phyloP scores from a whole-genome alignment of 2,329 filamentous ascomycete species.

The Fusarium sp. region DNA sequence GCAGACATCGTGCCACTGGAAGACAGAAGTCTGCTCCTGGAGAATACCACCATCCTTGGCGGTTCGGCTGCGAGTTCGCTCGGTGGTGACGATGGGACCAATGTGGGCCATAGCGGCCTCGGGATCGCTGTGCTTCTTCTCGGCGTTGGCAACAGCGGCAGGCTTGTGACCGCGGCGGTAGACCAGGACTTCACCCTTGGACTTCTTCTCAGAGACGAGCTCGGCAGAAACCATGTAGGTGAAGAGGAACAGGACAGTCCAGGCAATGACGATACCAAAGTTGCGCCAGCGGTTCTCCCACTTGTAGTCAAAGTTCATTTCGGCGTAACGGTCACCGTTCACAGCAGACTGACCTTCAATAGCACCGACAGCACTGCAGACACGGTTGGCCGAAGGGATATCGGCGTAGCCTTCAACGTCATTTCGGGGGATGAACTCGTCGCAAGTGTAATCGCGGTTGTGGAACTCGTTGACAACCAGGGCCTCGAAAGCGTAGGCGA shows the following conservation, averaged over 20 bases:
- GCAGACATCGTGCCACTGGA: conserved; percentile 88
- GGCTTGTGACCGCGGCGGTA: conserved; percentile 78
- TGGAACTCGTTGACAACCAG: conserved; percentile 88
- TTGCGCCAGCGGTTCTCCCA: conserved; percentile 75
- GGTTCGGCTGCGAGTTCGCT: conserved; percentile 49
- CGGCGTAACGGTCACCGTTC: conserved; percentile 60
- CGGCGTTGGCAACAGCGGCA: conserved; percentile 66
- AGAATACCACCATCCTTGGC: conserved; percentile 59
- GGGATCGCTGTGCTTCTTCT: conserved; percentile 72
- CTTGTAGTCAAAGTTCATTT: conserved; percentile 62
- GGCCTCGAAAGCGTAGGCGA: conserved; percentile 83
- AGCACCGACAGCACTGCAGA: conserved; percentile 62
- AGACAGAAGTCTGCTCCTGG: conserved; percentile 76
- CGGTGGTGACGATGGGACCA: conserved; percentile 61
- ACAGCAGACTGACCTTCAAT: conserved; percentile 57
- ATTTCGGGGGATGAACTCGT: conserved; percentile 55
- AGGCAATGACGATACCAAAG: conserved; percentile 75
- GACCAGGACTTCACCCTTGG: conserved; percentile 81
- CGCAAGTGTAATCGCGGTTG: conserved; percentile 68
- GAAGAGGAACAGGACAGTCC: conserved; percentile 70
- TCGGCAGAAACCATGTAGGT: conserved; percentile 75
- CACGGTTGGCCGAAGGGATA: conserved; percentile 44
- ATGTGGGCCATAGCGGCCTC: conserved; percentile 64
- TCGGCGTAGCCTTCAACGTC: conserved; percentile 44
- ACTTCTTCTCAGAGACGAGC: conserved; percentile 73